Conservation (phyloP, 805 yeast species). For the Hanseniaspora pseudoguilliermondii region DNA sequence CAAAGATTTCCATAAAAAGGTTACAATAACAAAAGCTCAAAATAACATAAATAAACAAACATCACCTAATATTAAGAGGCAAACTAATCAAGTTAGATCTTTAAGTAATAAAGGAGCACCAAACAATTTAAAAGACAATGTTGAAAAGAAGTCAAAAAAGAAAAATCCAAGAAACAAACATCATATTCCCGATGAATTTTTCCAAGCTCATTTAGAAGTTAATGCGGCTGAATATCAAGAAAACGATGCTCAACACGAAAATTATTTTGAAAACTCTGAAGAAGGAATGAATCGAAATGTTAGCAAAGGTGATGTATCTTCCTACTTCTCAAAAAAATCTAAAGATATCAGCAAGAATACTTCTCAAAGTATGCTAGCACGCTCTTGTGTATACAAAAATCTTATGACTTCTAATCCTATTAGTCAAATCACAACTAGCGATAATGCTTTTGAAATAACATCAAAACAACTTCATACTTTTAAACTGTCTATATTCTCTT, state of each 20-base stretch:
- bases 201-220: slow-evolving; percentile 1
- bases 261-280: neutral
- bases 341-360: neutral
- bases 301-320: neutral
- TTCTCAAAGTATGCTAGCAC: neutral
- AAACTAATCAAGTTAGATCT: neutral
- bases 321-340: neutral
- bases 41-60: neutral
- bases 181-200: neutral
- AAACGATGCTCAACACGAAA: neutral
- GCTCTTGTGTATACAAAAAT: neutral
- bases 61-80: neutral
- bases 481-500: neutral
- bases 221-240: neutral
- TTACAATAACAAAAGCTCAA: neutral
- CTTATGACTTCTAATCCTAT: neutral
- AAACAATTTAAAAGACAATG: neutral
- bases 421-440: neutral
- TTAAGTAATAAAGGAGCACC: neutral
- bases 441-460: neutral
- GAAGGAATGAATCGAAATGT: neutral
- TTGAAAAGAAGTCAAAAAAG: neutral
- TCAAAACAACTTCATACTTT: neutral
- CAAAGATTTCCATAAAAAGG: neutral
- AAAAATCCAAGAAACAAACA: neutral